Base-by-base conservation (phyloP, 257 asterid species). In the Thymus quinquecostatus region DNA sequence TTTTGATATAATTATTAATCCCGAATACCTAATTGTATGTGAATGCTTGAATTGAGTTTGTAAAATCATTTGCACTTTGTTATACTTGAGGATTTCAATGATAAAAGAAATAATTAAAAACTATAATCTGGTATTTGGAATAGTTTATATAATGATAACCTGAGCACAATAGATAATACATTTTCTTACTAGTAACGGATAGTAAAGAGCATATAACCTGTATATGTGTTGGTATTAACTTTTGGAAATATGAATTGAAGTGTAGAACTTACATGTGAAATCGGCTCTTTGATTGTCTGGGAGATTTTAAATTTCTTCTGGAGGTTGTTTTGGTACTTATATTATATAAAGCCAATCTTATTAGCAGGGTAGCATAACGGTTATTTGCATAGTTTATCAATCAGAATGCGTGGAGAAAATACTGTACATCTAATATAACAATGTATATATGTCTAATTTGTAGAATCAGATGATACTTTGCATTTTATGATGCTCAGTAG, bases 111-210 rank as follows among this genome's bases (percentile, higher is more conserved):
- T 21, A 21, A 32, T 72, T 72, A 65, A 57, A 28, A 62, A 43
- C 11, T 34, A 61, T 21, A 27, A 14, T 44, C 55, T 63, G 62
- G 62, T 60, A 61, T 40, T 53, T 51, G 57, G 54, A 38, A 71
- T 54, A 60, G 53, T 30, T 40, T 32, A 41, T 60, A 33, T 47
- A 28, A 32, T 50, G 36, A 43, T 49, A 68, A 33, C 34, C 12
- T 43, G 44, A n/a, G 11, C 68, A 8, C 13, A 30, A 47, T 65
- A 48, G 58, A 50, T 77, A 44, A 60, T 47, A 27, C 34, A 45
- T 12, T 28, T 36, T 69, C 34, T 32, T 44, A 45, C 57, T 5
- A 54, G 21, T 62, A 45, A 69, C 55, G 21, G 5, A 54, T 2
- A 32, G 11, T 45, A 4, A 66, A 41, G 14, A 70, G 41, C 45